phyloP scores from a whole-genome alignment of 2,329 filamentous ascomycete genomes.

The Pseudomassariella vexata region DNA sequence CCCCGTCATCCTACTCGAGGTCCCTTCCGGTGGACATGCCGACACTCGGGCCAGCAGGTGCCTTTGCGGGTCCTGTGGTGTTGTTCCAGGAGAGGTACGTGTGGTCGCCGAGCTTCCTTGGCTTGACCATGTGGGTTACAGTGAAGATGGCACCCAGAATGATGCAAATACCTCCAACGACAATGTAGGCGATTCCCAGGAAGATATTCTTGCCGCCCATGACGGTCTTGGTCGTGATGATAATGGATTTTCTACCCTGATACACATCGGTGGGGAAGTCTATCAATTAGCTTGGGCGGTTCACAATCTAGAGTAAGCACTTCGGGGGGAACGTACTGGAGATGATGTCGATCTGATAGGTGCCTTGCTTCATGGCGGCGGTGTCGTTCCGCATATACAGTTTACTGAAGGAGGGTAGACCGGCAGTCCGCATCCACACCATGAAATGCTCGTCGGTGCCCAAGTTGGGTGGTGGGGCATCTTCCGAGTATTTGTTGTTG shows the following conservation, averaged over 20 bases:
- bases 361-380: conserved; percentile 59
- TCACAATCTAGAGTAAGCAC: too few relatives aligned
- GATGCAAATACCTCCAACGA: conserved; percentile 89
- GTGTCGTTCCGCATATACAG: conserved; percentile 78
- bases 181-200: conserved; percentile 91
- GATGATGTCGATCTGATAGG: conserved; percentile 70
- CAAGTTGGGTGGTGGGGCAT: conserved; percentile 64
- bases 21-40: conserved; percentile 53
- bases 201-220: conserved; percentile 95
- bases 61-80: conserved; percentile 31
- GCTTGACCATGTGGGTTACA: conserved; percentile 83
- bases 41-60: conserved; percentile 31
- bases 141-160: conserved; percentile 84
- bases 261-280: conserved; percentile 77
- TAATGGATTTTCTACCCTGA: conserved; percentile 81
- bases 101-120: conserved; percentile 96
- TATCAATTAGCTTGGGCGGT: too few relatives aligned
- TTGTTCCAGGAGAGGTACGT: conserved; percentile 96
- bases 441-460: conserved; percentile 79
- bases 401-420: conserved; percentile 91
- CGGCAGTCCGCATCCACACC: conserved; percentile 98
- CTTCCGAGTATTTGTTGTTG: conserved; percentile 60
- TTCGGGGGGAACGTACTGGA: conserved; percentile 56
- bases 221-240: conserved; percentile 83
- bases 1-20: conserved; percentile 27